Evolutionary conservation across 2,329 filamentous ascomycete species (phyloP).

Genomic region (Didymellaceae sp.): DNA sequence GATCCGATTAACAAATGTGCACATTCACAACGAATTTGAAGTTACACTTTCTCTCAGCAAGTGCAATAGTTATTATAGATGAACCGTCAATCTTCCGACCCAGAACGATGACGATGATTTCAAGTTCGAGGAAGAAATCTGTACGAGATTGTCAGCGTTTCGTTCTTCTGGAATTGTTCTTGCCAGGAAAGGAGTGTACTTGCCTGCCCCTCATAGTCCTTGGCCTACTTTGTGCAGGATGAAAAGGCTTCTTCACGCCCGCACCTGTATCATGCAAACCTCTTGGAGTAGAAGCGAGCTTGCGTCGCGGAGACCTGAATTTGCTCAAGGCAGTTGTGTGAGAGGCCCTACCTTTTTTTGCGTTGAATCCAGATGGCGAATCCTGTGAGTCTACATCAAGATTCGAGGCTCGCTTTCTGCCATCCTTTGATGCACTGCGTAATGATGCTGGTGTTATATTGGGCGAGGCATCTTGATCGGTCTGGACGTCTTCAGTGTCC

Average conservation of each 20-base stretch:
- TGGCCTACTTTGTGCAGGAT: slow-evolving; percentile 14
- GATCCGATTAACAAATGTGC: no score
- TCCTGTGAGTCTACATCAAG: slow-evolving; percentile 1
- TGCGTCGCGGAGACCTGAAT: slow-evolving; percentile 13
- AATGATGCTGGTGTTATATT: slow-evolving; percentile 48
- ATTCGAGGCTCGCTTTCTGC: slow-evolving; percentile 22
- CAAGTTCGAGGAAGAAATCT: slow-evolving; percentile 1
- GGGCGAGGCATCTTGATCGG: slow-evolving; percentile 34
- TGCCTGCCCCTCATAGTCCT: slow-evolving; percentile 23
- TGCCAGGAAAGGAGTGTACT: not conserved
- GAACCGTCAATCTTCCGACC: not conserved
- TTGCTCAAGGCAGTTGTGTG: not conserved
- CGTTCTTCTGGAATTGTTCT: not conserved
- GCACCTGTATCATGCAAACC: slow-evolving; percentile 23
- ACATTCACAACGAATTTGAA: not conserved
- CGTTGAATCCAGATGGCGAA: not conserved
- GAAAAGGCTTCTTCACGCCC: slow-evolving; percentile 19
- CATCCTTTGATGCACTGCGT: slow-evolving; percentile 39
- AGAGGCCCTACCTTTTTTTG: slow-evolving; percentile 2
- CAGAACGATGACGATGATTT: not conserved
- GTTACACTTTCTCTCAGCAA: not conserved
- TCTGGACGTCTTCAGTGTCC: slow-evolving; percentile 13
- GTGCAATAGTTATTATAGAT: not conserved
- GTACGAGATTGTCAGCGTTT: not conserved
- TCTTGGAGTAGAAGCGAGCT: slow-evolving; percentile 10